Evolutionary conservation across 2,329 filamentous ascomycete species (phyloP).

Genomic region (Ophiostoma triangulosporum): DNA sequence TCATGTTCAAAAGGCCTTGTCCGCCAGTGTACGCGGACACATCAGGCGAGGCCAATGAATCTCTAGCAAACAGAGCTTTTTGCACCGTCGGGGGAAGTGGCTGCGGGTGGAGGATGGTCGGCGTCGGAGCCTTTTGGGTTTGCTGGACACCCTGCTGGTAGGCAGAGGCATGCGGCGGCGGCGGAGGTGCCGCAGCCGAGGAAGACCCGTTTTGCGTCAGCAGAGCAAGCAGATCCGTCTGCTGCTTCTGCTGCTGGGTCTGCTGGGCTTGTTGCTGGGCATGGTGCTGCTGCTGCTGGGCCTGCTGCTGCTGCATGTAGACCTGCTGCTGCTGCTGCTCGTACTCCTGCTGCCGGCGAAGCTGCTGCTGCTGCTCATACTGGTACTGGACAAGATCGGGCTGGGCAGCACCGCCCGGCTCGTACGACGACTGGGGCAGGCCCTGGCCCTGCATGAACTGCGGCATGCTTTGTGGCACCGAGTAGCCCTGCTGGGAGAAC

Average conservation of each 20-base stretch:
- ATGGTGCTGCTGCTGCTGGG: neutral
- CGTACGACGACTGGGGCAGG: neutral
- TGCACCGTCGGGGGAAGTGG: slow-evolving; percentile 43
- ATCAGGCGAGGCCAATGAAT: slow-evolving; percentile 24
- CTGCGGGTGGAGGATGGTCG: slow-evolving; percentile 28
- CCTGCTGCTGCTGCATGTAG: neutral
- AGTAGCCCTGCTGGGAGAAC: neutral
- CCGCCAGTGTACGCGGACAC: slow-evolving; percentile 11
- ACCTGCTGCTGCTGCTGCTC: neutral
- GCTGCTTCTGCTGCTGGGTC: neutral
- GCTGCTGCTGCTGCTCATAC: slow-evolving; percentile 4
- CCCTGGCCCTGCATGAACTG: neutral
- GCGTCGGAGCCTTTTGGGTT: neutral
- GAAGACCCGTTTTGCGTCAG: neutral
- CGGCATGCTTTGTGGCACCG: neutral
- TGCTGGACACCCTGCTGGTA: neutral
- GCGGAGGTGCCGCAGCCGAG: neutral
- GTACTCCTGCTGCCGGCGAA: neutral
- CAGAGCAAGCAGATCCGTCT: slow-evolving; percentile 4
- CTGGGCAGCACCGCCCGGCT: neutral
- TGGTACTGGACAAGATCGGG: neutral
- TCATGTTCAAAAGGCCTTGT: neutral
- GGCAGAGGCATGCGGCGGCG: neutral
- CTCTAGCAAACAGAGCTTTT: slow-evolving; percentile 34
- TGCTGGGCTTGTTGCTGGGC: slow-evolving; percentile 1